A percentile compares a stretch with the other conserved stretches of the same genome.
Evolutionary conservation across 495 filamentous ascomycete species (phyloP).

Genomic region (Xylaria intraflava): DNA sequence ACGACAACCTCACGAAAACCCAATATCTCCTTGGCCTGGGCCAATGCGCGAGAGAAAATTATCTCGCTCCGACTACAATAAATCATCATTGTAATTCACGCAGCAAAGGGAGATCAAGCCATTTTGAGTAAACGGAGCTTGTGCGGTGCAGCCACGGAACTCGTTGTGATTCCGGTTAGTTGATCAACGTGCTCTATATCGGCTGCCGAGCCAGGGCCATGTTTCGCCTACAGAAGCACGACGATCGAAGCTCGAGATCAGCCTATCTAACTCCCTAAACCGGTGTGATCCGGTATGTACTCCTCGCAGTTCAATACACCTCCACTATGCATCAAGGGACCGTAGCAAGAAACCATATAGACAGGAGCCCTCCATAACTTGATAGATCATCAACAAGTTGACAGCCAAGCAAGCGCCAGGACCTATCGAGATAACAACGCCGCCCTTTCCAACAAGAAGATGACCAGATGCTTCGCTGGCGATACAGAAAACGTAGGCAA

Average conservation of each 20-base stretch:
- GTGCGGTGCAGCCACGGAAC: slow-evolving; percentile 22
- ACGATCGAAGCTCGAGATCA: slow-evolving; percentile 50
- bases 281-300: slow-evolving; percentile 42
- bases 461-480: no score
- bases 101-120: not conserved
- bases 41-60: no score
- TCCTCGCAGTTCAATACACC: slow-evolving; percentile 48
- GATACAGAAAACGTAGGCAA: no score
- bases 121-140: slow-evolving; percentile 17
- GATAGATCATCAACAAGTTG: no score
- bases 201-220: slow-evolving; percentile 9
- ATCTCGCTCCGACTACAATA: not conserved
- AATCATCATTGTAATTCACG: not conserved
- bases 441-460: no score
- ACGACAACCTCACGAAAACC: no score
- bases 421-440: no score
- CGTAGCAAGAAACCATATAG: no score
- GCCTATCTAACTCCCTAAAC: slow-evolving; percentile 37
- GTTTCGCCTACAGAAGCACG: slow-evolving; percentile 50
- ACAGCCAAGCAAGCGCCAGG: no score
- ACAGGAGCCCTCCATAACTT: no score
- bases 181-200: not conserved
- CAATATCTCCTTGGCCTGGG: no score
- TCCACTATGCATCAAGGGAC: no score
- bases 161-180: slow-evolving; percentile 24